A percentile compares a stretch with the other conserved stretches of the same genome.
phyloP scores from a whole-genome alignment of 805 yeast species.

The Lachancea fermentati region DNA sequence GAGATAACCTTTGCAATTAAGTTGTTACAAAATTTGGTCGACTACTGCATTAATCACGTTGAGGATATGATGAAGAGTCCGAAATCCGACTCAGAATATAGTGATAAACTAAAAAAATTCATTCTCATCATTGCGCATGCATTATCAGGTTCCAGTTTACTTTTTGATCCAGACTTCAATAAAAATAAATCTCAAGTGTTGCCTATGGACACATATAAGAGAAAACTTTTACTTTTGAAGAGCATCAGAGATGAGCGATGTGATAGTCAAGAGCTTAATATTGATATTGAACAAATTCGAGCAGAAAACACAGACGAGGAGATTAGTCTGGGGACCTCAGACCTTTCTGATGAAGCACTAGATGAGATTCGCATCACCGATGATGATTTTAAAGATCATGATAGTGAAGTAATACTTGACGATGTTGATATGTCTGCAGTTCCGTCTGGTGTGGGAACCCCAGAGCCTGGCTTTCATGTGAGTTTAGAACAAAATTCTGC shows the following conservation, averaged over 20 bases:
- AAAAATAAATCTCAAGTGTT: constrained; percentile 21
- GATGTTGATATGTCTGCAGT: constrained; percentile 31
- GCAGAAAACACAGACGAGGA: constrained; percentile 24
- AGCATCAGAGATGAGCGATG: constrained; percentile 33
- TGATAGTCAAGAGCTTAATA: constrained; percentile 33
- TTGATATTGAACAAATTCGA: constrained; percentile 34
- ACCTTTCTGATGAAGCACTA: constrained; percentile 18
- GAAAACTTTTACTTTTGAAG: constrained; percentile 30
- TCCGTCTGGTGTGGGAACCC: constrained; percentile 33
- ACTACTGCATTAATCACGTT: constrained; percentile 40
- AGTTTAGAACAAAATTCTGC: constrained; percentile 35
- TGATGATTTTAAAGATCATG: constrained; percentile 5
- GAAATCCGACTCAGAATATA: constrained; percentile 17
- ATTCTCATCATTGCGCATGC: constrained; percentile 54
- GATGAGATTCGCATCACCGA: constrained; percentile 25
- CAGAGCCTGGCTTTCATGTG: constrained; percentile 28
- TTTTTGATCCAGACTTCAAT: constrained; percentile 68
- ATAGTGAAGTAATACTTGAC: constrained; percentile 35
- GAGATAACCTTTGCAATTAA: constrained; percentile 60
- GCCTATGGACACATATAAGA: constrained; percentile 15
- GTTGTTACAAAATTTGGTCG: constrained; percentile 46
- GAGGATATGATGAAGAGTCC: constrained; percentile 27
- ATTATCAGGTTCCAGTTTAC: constrained; percentile 61
- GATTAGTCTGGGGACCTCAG: constrained; percentile 24
- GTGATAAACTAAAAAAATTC: constrained; percentile 51